Evolutionary conservation across 2,329 filamentous ascomycete species (phyloP).

Genomic region (Parascedosporium putredinis): DNA sequence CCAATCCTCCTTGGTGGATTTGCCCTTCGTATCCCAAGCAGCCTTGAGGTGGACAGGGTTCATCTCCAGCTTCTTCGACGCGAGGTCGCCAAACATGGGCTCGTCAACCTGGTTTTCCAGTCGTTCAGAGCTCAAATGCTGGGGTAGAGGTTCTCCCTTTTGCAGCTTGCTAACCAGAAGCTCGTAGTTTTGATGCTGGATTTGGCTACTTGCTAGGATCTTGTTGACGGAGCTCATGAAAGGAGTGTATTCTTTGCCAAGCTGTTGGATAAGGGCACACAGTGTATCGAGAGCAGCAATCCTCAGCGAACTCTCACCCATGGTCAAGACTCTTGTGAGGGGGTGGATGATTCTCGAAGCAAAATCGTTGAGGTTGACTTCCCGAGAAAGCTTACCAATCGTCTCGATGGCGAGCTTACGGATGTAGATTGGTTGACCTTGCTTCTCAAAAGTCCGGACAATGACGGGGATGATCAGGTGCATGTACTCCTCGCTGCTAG

Average conservation of each 20-base stretch:
- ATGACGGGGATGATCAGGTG: constrained; percentile 95
- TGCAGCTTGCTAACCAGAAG: constrained; percentile 86
- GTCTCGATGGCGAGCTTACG: constrained; percentile 89
- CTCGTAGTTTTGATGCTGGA: constrained; percentile 85
- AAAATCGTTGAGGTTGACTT: constrained; percentile 96
- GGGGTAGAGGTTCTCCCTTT: constrained; percentile 88
- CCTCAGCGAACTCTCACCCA: constrained; percentile 62
- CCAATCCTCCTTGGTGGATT: constrained; percentile 98
- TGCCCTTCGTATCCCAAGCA: constrained; percentile 93
- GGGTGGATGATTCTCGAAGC: constrained; percentile 95
- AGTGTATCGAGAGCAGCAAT: constrained; percentile 84
- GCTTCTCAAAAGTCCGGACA: constrained; percentile 86
- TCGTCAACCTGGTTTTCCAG: constrained; percentile 75
- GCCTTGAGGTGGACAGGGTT: constrained; percentile 96
- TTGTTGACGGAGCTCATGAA: constrained; percentile 94
- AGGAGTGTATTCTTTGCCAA: constrained; percentile 89
- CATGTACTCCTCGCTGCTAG: constrained; percentile 97
- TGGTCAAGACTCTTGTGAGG: constrained; percentile 69
- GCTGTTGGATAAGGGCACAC: constrained; percentile 88
- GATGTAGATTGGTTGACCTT: constrained; percentile 67
- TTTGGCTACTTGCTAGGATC: constrained; percentile 64
- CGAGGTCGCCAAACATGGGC: constrained; percentile 68
- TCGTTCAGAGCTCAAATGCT: constrained; percentile 80
- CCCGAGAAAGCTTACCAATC: constrained; percentile 83
- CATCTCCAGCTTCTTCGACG: constrained; percentile 88